These are phyloP conservation scores for Fusarium chuoi DNA, from an alignment of 2,329 filamentous ascomycete genomes.

Conservation along the genomic window DNA sequence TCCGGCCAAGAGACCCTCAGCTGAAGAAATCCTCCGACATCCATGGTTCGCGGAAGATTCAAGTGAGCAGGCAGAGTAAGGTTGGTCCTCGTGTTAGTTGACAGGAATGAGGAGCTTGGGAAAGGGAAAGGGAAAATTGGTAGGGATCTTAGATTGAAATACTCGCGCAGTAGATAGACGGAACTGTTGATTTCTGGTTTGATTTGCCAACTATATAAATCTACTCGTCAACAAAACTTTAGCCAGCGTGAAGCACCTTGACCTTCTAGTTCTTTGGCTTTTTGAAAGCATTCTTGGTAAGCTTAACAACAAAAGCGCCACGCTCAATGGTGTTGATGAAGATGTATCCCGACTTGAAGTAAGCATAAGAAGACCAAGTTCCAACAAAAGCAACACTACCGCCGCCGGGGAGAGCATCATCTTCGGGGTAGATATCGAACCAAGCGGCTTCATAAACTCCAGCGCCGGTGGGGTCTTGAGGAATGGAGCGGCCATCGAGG, in stretches of 20 bases:
- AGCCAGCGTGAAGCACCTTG: rapidly evolving
- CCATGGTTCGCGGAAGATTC: neutral
- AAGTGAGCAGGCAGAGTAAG: neutral
- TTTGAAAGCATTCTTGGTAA: conserved; percentile 36
- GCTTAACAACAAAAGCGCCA: conserved; percentile 58
- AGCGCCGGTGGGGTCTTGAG: conserved; percentile 56
- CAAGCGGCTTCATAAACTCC: conserved; percentile 58
- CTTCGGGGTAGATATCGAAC: conserved; percentile 63
- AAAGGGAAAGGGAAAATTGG: rapidly evolving
- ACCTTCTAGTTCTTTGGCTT: conserved; percentile 3
- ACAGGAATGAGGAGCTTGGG: neutral
- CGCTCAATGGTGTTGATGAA: conserved; percentile 64
- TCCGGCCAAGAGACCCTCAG: neutral
- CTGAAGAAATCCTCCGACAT: neutral
- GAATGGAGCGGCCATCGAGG: conserved; percentile 51
- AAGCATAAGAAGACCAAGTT: conserved; percentile 61
- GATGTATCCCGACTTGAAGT: conserved; percentile 60
- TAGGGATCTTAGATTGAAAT: neutral
- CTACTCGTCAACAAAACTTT: rapidly evolving
- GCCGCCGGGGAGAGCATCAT: conserved; percentile 53
- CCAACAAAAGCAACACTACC: conserved; percentile 55
- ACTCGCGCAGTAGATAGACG: neutral
- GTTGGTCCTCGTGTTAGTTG: rapidly evolving
- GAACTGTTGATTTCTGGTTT: neutral
- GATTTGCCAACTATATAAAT: rapidly evolving